A percentile compares a stretch with the other conserved stretches of the same genome.
Conservation (phyloP, 2,329 filamentous ascomycete species). For the Grosmannia penicillata region DNA sequence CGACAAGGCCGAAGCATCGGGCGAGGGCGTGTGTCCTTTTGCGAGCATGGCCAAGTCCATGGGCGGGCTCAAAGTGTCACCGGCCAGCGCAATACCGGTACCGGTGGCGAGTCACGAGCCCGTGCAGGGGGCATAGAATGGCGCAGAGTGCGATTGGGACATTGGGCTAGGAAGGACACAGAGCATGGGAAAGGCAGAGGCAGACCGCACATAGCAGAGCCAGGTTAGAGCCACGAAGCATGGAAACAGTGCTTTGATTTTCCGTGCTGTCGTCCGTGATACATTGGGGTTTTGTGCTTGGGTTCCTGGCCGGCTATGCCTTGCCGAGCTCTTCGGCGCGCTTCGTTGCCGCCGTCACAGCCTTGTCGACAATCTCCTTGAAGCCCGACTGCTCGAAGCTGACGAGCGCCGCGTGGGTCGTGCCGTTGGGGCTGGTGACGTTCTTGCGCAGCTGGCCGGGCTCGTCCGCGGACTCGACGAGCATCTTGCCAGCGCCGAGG, state of each 20-base stretch:
- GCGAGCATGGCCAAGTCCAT: slow-evolving; percentile 10
- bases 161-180: too few species aligned
- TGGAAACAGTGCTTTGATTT: not conserved
- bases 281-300: not conserved
- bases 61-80: slow-evolving; percentile 9
- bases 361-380: slow-evolving; percentile 26
- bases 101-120: not conserved
- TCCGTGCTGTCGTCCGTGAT: too few species aligned
- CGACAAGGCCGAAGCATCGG: not conserved
- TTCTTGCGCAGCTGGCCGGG: slow-evolving; percentile 32
- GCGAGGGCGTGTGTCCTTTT: slow-evolving; percentile 14
- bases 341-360: slow-evolving; percentile 28
- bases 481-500: slow-evolving; percentile 35
- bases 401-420: slow-evolving; percentile 31
- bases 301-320: slow-evolving; percentile 3
- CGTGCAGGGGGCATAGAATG: too few species aligned
- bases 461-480: slow-evolving; percentile 28
- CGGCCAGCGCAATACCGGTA: not conserved
- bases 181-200: too few species aligned
- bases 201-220: too few species aligned
- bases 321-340: slow-evolving; percentile 28
- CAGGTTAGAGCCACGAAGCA: too few species aligned
- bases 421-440: slow-evolving; percentile 37
- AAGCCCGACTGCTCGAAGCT: slow-evolving; percentile 30
- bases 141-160: too few species aligned